Conservation (phyloP, 2,329 filamentous ascomycete species). For the Chaetomium sp. region DNA sequence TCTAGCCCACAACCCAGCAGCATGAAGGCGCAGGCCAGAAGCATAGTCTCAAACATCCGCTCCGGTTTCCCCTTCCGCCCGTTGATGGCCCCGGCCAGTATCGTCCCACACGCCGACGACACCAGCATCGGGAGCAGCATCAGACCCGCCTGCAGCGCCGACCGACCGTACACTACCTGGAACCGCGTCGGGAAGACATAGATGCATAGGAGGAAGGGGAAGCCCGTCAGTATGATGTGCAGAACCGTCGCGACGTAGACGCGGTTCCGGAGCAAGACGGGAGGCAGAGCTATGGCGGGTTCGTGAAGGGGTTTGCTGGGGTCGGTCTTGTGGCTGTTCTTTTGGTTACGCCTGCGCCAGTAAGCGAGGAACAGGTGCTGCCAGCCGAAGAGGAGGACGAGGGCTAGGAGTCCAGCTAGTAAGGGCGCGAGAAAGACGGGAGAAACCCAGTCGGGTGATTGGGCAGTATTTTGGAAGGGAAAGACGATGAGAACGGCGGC, state of each 20-base stretch:
- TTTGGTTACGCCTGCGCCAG: not conserved
- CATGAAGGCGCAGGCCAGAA: conserved; percentile 38
- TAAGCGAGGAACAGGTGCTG: conserved; percentile 27
- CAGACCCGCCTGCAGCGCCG: conserved; percentile 40
- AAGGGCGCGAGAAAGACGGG: conserved; percentile 39
- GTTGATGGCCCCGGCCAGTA: conserved; percentile 38
- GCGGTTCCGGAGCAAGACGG: conserved; percentile 41
- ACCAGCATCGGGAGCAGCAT: conserved; percentile 49
- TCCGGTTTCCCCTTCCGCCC: conserved; percentile 33
- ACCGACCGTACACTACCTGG: conserved; percentile 44
- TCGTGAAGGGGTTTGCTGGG: conserved; percentile 35
- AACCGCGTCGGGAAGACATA: conserved; percentile 45
- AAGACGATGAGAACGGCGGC: conserved; percentile 51
- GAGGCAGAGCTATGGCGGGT: conserved; percentile 41
- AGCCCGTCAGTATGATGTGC: conserved; percentile 44
- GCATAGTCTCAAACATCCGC: conserved; percentile 38
- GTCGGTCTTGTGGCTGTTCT: not conserved
- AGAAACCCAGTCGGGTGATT: conserved; percentile 35
- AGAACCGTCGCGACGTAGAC: conserved; percentile 38
- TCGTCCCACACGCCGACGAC: conserved; percentile 40
- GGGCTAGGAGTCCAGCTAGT: conserved; percentile 31
- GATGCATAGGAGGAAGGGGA: conserved; percentile 43
- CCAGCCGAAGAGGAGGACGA: conserved; percentile 37
- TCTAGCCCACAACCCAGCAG: conserved; percentile 42
- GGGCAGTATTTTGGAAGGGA: conserved; percentile 46